Evolutionary conservation across 306 rosid species (phyloP).

Genomic region (Prinsepia uniflora): DNA sequence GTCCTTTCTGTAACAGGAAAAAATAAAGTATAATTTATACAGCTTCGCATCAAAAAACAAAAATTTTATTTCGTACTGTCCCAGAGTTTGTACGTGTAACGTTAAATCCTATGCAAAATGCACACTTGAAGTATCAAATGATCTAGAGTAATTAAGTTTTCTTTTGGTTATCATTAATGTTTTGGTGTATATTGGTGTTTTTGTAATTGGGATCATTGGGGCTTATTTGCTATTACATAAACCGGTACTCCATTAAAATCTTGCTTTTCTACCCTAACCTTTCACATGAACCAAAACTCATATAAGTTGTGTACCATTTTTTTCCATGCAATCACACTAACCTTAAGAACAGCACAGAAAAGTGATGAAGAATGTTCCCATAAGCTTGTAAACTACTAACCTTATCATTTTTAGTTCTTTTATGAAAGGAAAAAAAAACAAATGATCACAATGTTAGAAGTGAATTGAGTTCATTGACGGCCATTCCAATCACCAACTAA

Average conservation of each 20-base stretch:
- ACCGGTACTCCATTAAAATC: not conserved
- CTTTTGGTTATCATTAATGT: not conserved
- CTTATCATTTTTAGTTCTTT: not conserved
- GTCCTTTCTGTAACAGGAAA: conserved; percentile 61
- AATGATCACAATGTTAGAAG: not conserved
- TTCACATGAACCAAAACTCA: not conserved
- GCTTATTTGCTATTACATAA: not conserved
- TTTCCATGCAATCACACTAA: not conserved
- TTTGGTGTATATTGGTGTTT: not conserved
- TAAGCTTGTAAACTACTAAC: not conserved
- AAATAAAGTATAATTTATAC: conserved; percentile 9
- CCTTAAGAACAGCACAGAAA: conserved; percentile 5
- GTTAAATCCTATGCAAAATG: not conserved
- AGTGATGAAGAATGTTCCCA: not conserved
- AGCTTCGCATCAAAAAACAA: not conserved
- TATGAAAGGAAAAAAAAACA: too few species aligned
- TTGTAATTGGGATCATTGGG: not conserved
- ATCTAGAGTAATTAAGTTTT: not conserved
- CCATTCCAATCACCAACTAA: not conserved
- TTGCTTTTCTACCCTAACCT: not conserved
- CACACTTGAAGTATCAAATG: not conserved
- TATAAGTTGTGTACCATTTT: not conserved
- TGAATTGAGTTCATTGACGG: not conserved
- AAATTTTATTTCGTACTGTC: not conserved
- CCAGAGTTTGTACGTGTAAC: not conserved